Evolutionary conservation across 2,329 filamentous ascomycete species (phyloP), one percentile per base, ranked within the genome.

Genomic region (Pseudogymnoascus sp.): DNA sequence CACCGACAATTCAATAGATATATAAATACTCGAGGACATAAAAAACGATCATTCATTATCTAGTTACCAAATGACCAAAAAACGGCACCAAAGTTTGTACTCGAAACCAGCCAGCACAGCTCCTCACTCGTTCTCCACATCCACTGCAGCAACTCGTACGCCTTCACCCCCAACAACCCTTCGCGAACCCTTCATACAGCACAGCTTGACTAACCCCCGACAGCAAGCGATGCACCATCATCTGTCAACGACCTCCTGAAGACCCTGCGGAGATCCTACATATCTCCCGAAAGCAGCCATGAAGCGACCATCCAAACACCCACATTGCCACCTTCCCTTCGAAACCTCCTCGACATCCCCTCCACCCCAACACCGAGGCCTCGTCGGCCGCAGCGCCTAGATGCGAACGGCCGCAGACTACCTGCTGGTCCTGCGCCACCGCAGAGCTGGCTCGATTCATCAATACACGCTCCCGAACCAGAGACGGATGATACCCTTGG

Each of bases 191-290:
- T 59, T 21, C 39, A 29, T 41, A 59, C 8, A 23, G 11, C 26
- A 58, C 43, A 63, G 23, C n/a, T 19, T 23, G 10, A 35, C 29
- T 60, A 41, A 66, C 58, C 61, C n/a, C 14, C 14, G 7, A 58
- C 37, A 71, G 69, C 65, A 14, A 69, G 67, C 60, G 66, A 71
- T 68, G 74, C 71, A 69, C 63, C 71, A 66, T 62, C 73, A 73
- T 73, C 73, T 66, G 84, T 87, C 70, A 87, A 87, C 71, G 80
- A 86, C 65, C 75, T 85, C 65, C 80, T 87, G 69, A 78, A 81
- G 64, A 80, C 78, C 65, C 71, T 85, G 67, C 83, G 84, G 69
- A 81, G 78, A 68, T 74, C 75, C 61, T 76, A 75, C 55, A 62
- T 77, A 59, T 69, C 73, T 8, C 65, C 66, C 68, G 62, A 64